phyloP scores from a whole-genome alignment of 2,329 filamentous ascomycete species.

The Trichoderma citrinoviride region DNA sequence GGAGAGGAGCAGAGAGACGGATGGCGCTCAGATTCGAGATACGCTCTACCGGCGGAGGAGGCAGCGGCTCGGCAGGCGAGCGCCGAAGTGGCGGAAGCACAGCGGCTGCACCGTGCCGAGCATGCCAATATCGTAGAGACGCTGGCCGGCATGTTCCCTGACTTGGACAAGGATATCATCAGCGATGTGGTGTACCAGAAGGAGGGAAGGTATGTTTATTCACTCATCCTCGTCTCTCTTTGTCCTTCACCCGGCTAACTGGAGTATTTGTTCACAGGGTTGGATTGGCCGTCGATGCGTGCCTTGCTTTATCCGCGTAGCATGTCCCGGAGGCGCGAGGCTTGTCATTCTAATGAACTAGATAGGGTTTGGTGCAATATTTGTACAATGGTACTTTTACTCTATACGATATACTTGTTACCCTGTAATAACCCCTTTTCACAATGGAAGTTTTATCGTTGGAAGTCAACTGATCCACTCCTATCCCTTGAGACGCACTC shows the following conservation, averaged over 20 bases:
- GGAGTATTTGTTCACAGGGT: constrained; percentile 51
- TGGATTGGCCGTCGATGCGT: constrained; percentile 81
- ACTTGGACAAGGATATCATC: constrained; percentile 89
- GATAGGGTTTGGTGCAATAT: neutral
- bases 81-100: constrained; percentile 83
- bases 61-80: constrained; percentile 87
- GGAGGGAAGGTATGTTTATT: constrained; percentile 74
- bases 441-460: no score
- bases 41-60: constrained; percentile 71
- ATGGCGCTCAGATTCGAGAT: constrained; percentile 38
- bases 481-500: no score
- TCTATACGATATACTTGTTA: neutral
- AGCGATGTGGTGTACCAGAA: constrained; percentile 96
- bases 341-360: neutral
- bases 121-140: constrained; percentile 92
- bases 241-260: neutral
- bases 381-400: constrained; percentile 5
- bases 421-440: neutral
- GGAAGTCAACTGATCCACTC: no score
- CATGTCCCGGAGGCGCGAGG: neutral
- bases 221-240: neutral
- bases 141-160: constrained; percentile 92
- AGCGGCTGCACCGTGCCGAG: constrained; percentile 77
- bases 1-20: constrained; percentile 23
- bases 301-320: constrained; percentile 63